Evolutionary conservation across 352 stramenopile genomes (phyloP), one percentile per base, ranked within the genome.

Genomic region (Globisporangium okanoganense): DNA sequence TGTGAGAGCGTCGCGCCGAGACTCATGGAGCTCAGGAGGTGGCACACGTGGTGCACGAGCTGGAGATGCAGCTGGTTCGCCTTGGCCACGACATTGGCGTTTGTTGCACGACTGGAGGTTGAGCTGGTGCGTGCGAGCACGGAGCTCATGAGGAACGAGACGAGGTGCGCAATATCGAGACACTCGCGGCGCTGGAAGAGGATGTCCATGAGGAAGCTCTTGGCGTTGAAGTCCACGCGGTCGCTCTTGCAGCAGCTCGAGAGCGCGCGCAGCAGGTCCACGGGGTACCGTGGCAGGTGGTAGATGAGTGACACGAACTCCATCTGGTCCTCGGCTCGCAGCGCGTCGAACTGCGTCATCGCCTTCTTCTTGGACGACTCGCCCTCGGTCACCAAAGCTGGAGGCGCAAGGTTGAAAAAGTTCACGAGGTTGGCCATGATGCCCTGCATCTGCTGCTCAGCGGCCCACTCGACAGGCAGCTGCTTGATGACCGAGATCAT

Each of bases 131-230:
- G 44, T 36, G 77, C 72, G n/a, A 94, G 72, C 18, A 87, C 71
- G 5, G 73, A 77, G 41, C 82, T 92, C 58, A 94, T 85, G 29
- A 92, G 72, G 65, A 94, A 94, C 56, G 82, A 92, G 25, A 91
- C 76, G 16, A 94, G 72, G 58, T 89, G 81, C 5, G 79, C 82
- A 2, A 92, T 71, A 58, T 94, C 81, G 43, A 94, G 59, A 55
- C 57, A 65, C 24, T 87, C 70, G 27, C 74, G 69, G 5, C 82
- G 78, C 58, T 90, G 79, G 62, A 87, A 78, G 2, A 94, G 41
- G 67, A 94, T 90, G 48, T 94, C 85, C 44, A 94, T 78, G 20
- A 92, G 63, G 49, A 92, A 94, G 33, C 73, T 91, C 70, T 94
- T 94, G n/a, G 80, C 82, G 38, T 92, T 71, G 25, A 74, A 61